Evolutionary conservation across 768 basidiomycete species (phyloP).

Genomic region (Hirschioporus abietinus): DNA sequence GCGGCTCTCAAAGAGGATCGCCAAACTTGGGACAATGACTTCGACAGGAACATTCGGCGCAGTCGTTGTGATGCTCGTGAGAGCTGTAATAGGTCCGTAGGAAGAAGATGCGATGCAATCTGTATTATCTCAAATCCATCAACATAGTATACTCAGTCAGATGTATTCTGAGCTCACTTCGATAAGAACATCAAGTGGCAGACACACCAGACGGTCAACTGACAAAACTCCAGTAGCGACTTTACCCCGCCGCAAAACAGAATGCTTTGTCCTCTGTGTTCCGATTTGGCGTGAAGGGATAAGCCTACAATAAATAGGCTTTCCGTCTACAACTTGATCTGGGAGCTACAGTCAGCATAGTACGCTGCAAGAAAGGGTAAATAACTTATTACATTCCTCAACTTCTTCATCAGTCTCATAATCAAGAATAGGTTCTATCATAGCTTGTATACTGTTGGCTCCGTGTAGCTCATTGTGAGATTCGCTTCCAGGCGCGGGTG

Average conservation of each 20-base stretch:
- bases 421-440: not conserved
- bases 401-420: not conserved
- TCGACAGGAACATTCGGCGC: not conserved
- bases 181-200: not conserved
- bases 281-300: not conserved
- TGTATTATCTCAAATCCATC: not conserved
- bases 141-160: not conserved
- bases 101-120: not conserved
- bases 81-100: not conserved
- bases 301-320: not conserved
- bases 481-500: too few relatives aligned
- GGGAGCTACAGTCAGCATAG: not conserved
- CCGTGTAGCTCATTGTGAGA: too few relatives aligned
- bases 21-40: not conserved
- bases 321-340: not conserved
- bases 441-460: too few relatives aligned
- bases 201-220: not conserved
- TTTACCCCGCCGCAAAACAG: not conserved
- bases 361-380: not conserved
- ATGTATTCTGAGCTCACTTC: not conserved
- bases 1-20: not conserved
- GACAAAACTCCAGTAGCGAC: not conserved
- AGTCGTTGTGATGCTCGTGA: not conserved
- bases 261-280: not conserved
- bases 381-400: not conserved